Evolutionary conservation across 78 protist genomes (phyloP).

Genomic region (Ministeria vibrans): DNA sequence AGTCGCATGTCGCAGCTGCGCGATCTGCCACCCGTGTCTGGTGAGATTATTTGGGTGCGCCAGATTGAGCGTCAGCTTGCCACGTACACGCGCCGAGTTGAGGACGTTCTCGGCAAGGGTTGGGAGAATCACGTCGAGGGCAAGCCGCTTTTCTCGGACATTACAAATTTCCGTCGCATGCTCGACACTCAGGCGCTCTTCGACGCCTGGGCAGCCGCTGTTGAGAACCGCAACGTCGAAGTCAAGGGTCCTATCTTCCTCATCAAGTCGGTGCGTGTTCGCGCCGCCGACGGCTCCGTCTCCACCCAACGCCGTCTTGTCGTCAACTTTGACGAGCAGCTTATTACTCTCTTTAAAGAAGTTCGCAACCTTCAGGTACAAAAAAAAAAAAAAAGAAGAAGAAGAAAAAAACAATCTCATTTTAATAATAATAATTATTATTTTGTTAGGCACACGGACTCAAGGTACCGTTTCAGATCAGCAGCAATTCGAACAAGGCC

Average conservation of each 20-base stretch:
- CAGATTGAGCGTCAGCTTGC: constrained; percentile 83
- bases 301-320: not conserved
- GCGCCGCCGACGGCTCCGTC: not conserved
- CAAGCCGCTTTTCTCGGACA: constrained; percentile 54
- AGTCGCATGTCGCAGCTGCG: constrained; percentile 58
- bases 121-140: constrained; percentile 82
- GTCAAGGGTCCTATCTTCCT: constrained; percentile 54
- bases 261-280: not conserved
- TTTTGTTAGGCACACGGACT: too few species aligned
- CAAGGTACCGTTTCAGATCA: not conserved
- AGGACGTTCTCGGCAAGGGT: constrained; percentile 78
- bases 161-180: constrained; percentile 50
- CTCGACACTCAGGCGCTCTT: constrained; percentile 44
- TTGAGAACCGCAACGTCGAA: constrained; percentile 30
- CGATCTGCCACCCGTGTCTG: constrained; percentile 82
- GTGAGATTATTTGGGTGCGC: constrained; percentile 79
- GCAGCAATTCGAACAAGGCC: constrained; percentile 26
- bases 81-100: constrained; percentile 71
- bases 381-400: too few species aligned
- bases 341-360: constrained; percentile 62
- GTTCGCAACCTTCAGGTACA: constrained; percentile 65
- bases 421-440: too few species aligned
- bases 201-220: constrained; percentile 59
- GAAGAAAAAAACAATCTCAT: too few species aligned
- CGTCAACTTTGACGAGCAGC: constrained; percentile 3